Conservation (phyloP, 1,284 basidiomycete genomes). For the Porodaedalea pini region DNA sequence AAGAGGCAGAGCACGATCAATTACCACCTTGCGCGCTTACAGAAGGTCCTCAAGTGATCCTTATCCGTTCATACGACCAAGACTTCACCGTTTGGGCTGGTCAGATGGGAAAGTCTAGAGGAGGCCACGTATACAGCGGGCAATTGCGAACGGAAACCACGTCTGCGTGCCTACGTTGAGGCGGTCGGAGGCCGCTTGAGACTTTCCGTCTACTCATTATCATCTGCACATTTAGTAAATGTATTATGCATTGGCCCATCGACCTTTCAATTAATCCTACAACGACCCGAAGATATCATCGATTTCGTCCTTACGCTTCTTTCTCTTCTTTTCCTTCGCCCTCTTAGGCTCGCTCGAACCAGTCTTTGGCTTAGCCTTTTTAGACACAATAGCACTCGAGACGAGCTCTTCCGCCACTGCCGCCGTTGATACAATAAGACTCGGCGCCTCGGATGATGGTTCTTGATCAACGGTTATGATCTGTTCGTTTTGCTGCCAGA, state of each 20-base stretch:
- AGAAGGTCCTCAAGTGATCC: slow-evolving; percentile 64
- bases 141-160: too few species aligned
- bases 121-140: too few species aligned
- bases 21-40: slow-evolving; percentile 77
- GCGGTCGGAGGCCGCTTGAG: too few species aligned
- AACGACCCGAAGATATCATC: slow-evolving; percentile 59
- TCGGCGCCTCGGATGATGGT: neutral
- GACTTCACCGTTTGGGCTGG: neutral
- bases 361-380: slow-evolving; percentile 15
- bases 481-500: neutral
- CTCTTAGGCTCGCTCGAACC: slow-evolving; percentile 29
- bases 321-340: slow-evolving; percentile 35
- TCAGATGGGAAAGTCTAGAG: too few species aligned
- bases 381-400: slow-evolving; percentile 13
- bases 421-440: slow-evolving; percentile 11
- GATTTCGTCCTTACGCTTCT: slow-evolving; percentile 51
- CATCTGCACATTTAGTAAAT: too few species aligned
- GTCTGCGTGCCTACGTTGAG: too few species aligned
- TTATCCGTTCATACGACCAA: neutral
- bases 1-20: slow-evolving; percentile 73
- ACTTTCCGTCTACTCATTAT: too few species aligned
- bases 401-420: neutral
- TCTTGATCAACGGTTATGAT: neutral
- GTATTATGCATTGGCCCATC: too few species aligned
- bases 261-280: too few species aligned